Conservation (phyloP, 768 basidiomycete genomes). For the Tulasnella sp. region DNA sequence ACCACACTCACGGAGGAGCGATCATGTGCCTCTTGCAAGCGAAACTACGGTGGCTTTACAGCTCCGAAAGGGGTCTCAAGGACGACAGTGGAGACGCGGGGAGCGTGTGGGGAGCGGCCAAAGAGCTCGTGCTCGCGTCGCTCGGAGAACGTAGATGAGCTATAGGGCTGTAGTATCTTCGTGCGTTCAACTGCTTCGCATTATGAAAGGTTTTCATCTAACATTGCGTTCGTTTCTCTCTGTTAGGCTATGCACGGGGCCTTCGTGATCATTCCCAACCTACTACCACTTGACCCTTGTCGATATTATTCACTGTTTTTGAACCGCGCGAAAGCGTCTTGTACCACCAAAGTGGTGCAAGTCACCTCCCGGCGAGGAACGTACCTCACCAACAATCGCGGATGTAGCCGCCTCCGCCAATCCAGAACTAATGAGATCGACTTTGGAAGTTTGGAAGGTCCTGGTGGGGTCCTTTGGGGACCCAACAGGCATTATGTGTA, state of each 20-base stretch:
- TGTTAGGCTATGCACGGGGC: slow-evolving; percentile 91
- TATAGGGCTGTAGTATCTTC: slow-evolving; percentile 86
- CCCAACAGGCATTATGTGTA: slow-evolving; percentile 37
- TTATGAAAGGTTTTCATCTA: no score
- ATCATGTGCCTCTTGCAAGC: neutral
- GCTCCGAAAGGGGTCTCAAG: neutral
- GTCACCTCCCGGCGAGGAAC: slow-evolving; percentile 25
- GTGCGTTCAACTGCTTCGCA: slow-evolving; percentile 48
- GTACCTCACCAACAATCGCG: slow-evolving; percentile 24
- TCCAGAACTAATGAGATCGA: neutral
- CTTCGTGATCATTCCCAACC: slow-evolving; percentile 94
- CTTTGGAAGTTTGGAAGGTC: slow-evolving; percentile 8
- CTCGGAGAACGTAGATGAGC: slow-evolving; percentile 49
- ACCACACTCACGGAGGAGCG: neutral
- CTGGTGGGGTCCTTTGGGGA: slow-evolving; percentile 29
- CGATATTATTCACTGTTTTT: slow-evolving; percentile 82
- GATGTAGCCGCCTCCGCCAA: neutral
- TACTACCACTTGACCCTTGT: slow-evolving; percentile 58
- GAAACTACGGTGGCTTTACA: neutral
- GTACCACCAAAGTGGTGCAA: slow-evolving; percentile 23
- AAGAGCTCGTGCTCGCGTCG: slow-evolving; percentile 14
- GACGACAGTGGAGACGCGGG: slow-evolving; percentile 2
- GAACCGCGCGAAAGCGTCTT: slow-evolving; percentile 54
- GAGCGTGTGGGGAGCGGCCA: neutral
- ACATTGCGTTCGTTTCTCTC: neutral